A percentile compares a stretch with the other conserved stretches of the same genome.
These are phyloP conservation scores for Cardamine resedifolia DNA, from an alignment of 345 rosid species.

Conservation along the genomic window DNA sequence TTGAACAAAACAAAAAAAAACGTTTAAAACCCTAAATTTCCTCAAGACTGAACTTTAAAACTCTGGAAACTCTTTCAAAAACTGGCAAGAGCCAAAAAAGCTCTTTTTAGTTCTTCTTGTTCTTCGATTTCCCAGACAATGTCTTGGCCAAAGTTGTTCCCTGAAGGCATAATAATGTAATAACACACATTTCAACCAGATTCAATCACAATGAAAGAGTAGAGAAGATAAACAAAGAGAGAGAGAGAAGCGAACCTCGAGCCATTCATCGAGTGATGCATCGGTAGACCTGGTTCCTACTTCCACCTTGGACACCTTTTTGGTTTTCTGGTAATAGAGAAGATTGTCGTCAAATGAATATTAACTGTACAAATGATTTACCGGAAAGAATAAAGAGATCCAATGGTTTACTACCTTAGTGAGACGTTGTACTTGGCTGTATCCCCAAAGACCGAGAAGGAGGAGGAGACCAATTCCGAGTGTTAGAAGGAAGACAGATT, in stretches of 20 bases:
- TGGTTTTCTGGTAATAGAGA: constrained; percentile 65
- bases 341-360: constrained; percentile 3
- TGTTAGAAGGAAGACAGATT: constrained; percentile 84
- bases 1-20: constrained; percentile 21
- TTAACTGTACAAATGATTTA: not conserved
- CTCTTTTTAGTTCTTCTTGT: constrained; percentile 39
- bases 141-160: constrained; percentile 39
- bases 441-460: constrained; percentile 77
- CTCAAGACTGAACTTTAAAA: constrained; percentile 30
- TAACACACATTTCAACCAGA: constrained; percentile 4
- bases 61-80: constrained; percentile 31
- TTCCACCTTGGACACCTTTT: constrained; percentile 86
- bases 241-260: constrained; percentile 50
- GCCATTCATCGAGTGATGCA: constrained; percentile 91
- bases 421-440: constrained; percentile 76
- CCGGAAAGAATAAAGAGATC: not conserved
- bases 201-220: constrained; percentile 2
- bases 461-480: constrained; percentile 86
- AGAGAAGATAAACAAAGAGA: not conserved
- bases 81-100: constrained; percentile 13
- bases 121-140: constrained; percentile 39
- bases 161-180: constrained; percentile 5
- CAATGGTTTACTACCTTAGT: constrained; percentile 64
- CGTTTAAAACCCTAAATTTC: constrained; percentile 29
- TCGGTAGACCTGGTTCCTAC: constrained; percentile 79